A percentile compares a stretch with the other conserved stretches of the same genome.
Conservation (phyloP, 2,329 filamentous ascomycete genomes). For the Pseudogymnoascus sp. region DNA sequence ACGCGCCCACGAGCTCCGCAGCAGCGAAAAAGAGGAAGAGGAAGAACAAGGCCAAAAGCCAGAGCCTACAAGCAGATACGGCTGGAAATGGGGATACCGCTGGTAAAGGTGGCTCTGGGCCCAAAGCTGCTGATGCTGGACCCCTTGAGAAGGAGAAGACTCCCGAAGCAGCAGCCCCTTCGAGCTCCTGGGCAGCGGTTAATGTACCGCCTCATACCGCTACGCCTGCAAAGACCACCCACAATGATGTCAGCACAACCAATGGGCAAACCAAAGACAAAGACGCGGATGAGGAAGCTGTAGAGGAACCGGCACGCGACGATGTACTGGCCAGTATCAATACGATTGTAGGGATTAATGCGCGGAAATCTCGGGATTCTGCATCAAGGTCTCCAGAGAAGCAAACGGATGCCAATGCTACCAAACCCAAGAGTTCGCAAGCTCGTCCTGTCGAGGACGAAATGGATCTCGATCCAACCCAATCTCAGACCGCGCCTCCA, state of each 20-base stretch:
- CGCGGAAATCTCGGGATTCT: not conserved
- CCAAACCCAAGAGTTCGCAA: not conserved
- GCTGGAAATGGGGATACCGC: not conserved
- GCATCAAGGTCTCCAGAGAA: not conserved
- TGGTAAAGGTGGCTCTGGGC: not conserved
- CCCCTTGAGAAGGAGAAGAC: not conserved
- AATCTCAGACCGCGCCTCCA: not conserved
- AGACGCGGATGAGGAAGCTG: not conserved
- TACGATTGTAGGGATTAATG: too few species aligned
- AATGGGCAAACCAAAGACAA: not conserved
- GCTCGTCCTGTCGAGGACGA: not conserved
- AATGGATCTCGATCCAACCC: not conserved
- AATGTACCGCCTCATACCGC: not conserved
- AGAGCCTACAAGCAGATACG: conserved; percentile 12
- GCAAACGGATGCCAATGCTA: not conserved
- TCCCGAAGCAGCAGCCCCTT: not conserved
- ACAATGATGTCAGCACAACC: not conserved
- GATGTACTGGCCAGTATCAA: too few species aligned
- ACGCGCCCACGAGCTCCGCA: not conserved
- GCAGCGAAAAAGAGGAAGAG: conserved; percentile 9
- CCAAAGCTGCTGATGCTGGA: not conserved
- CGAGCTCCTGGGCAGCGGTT: not conserved
- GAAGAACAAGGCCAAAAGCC: not conserved
- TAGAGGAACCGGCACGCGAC: not conserved
- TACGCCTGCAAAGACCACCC: not conserved